phyloP scores from a whole-genome alignment of 371 early-diverging fungal genomes.

The Apophysomyces trapeziformis region DNA sequence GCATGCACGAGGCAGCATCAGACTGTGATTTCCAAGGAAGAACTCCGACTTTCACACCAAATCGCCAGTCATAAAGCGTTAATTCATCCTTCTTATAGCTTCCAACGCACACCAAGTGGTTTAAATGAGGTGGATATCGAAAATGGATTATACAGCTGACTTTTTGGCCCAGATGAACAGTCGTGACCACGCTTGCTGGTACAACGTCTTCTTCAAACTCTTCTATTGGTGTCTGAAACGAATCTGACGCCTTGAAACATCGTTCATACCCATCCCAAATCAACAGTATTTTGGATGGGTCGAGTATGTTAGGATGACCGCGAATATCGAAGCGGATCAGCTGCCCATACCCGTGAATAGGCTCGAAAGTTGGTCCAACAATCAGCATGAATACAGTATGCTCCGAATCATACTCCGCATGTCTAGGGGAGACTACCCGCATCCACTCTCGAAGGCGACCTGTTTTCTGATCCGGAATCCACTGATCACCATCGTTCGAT shows the following conservation, averaged over 20 bases:
- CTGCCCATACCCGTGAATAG: conserved; percentile 29
- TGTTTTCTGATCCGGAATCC: conserved; percentile 11
- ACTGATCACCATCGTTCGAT: conserved; percentile 23
- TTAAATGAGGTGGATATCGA: conserved; percentile 35
- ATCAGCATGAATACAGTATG: conserved; percentile 37
- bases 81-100: conserved; percentile 34
- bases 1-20: neutral
- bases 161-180: conserved; percentile 29
- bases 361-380: conserved; percentile 28
- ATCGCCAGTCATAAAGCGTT: conserved; percentile 47
- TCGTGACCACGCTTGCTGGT: conserved; percentile 23
- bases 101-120: conserved; percentile 45
- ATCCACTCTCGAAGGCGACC: conserved; percentile 30
- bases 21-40: conserved; percentile 35
- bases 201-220: neutral
- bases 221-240: neutral
- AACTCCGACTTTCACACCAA: conserved; percentile 42
- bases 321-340: conserved; percentile 36
- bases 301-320: conserved; percentile 25
- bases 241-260: conserved; percentile 11
- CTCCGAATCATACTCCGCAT: conserved; percentile 21
- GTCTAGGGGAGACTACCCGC: conserved; percentile 28
- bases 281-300: conserved; percentile 31
- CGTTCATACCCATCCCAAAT: conserved; percentile 19
- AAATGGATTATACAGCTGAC: conserved; percentile 52